Evolutionary conservation across 352 stramenopile species (phyloP), one percentile per base, ranked within the genome.

Genomic region (Phytophthora citricola): DNA sequence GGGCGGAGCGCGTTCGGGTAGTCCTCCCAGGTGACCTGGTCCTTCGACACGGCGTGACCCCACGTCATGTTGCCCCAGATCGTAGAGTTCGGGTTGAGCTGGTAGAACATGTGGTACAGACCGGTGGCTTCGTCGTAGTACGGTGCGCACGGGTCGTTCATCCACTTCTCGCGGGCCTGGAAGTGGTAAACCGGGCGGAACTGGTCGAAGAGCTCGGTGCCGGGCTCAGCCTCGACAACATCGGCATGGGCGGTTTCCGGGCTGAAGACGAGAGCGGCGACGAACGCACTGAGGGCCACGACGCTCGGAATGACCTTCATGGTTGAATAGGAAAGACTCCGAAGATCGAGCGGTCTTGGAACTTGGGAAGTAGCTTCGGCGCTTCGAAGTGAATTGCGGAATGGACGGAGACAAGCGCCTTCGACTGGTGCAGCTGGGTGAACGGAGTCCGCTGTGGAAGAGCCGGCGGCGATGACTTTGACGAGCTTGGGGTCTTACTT

Each of bases 61-160:
- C 86, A 94, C 1, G 79, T 87, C 82, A 92, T 91, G 60, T 91
- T 89, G 56, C 78, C 80, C 81, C 80, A 90, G 17, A 70, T 58
- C 17, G 81, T 87, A 34, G 58, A 70, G 26, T 79, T 70, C n/a
- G 80, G 76, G 71, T 94, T 92, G 8, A 57, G 76, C 73, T 92
- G 84, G 71, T 92, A 91, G 72, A 94, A 92, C 71, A 94, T 76
- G 75, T 94, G 86, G 56, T 92, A 94, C 47, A 86, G 63, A 8
- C 62, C 70, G 10, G 76, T 91, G 38, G 60, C 78, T 5, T 67
- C 54, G 67, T 92, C 84, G 43, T 80, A 93, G 69, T 92, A 90
- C 32, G 87, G 84, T 0, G 73, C 86, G 58, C 87, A 93, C 43
- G 86, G 86, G 58, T 94, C 86, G 69, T 94, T 94, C 83, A 92